Conservation (phyloP, 768 basidiomycete species). For the Kwoniella heveanensis region DNA sequence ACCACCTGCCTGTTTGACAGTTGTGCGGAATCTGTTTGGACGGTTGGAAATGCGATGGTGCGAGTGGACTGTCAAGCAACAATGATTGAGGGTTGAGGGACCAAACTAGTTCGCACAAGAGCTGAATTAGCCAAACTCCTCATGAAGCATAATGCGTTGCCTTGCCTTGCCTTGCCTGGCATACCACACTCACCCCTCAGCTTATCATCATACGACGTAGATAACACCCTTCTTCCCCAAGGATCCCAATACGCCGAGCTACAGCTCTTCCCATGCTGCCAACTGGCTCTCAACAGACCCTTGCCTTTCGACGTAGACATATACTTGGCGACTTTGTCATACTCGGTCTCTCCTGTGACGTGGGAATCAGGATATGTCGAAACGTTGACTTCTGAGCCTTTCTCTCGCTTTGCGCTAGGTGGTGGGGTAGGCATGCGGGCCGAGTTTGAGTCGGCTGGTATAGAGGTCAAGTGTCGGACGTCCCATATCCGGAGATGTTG, state of each 20-base stretch:
- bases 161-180: no score
- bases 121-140: no score
- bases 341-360: conserved; percentile 23
- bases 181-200: conserved; percentile 52
- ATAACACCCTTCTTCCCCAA: conserved; percentile 56
- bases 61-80: conserved; percentile 26
- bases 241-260: conserved; percentile 58
- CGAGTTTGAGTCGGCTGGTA: conserved; percentile 15
- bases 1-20: conserved; percentile 58
- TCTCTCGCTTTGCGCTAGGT: not conserved
- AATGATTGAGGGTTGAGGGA: conserved; percentile 44
- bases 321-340: conserved; percentile 31
- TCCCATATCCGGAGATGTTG: conserved; percentile 56
- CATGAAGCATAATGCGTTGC: no score
- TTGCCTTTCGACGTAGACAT: conserved; percentile 34
- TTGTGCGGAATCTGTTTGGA: conserved; percentile 52
- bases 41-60: conserved; percentile 36
- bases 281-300: conserved; percentile 38
- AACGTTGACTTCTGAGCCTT: not conserved
- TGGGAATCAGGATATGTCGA: conserved; percentile 11
- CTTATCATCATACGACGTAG: conserved; percentile 58
- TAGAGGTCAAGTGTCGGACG: conserved; percentile 40
- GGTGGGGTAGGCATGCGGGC: conserved; percentile 1
- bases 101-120: no score
- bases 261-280: conserved; percentile 54